These are phyloP conservation scores for Epichloe elymi DNA, from an alignment of 2,329 filamentous ascomycete genomes.

Conservation along the genomic window DNA sequence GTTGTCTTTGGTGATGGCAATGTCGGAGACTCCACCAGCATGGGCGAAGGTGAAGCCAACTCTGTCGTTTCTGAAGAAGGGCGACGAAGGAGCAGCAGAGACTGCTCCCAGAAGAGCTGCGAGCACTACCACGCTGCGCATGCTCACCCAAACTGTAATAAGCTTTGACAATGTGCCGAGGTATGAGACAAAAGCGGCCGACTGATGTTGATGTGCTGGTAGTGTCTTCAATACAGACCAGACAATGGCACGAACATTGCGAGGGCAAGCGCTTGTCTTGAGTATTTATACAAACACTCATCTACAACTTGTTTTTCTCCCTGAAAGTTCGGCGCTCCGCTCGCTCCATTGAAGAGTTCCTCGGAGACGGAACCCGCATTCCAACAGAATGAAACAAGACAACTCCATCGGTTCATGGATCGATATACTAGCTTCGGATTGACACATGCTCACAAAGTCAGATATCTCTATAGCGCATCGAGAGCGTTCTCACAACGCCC, in stretches of 20 bases:
- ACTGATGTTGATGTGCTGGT: too few relatives aligned
- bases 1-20: slow-evolving; percentile 25
- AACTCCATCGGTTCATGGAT: background rate
- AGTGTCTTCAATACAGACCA: background rate
- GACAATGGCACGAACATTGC: background rate
- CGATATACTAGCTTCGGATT: background rate
- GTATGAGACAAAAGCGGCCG: background rate
- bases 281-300: background rate
- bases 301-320: background rate
- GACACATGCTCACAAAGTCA: too few relatives aligned
- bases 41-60: slow-evolving; percentile 18
- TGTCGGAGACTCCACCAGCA: slow-evolving; percentile 18
- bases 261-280: background rate
- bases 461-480: too few relatives aligned
- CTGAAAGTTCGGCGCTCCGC: too few relatives aligned
- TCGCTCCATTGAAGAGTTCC: background rate
- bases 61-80: background rate
- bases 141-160: background rate
- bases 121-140: slow-evolving; percentile 4
- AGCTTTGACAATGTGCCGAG: background rate
- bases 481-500: too few relatives aligned
- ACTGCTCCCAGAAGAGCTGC: slow-evolving; percentile 10
- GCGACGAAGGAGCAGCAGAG: slow-evolving; percentile 8
- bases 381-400: background rate
- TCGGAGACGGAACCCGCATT: background rate